Base-by-base conservation (phyloP, 495 filamentous ascomycete species). In the Apiosordaria backusii region DNA sequence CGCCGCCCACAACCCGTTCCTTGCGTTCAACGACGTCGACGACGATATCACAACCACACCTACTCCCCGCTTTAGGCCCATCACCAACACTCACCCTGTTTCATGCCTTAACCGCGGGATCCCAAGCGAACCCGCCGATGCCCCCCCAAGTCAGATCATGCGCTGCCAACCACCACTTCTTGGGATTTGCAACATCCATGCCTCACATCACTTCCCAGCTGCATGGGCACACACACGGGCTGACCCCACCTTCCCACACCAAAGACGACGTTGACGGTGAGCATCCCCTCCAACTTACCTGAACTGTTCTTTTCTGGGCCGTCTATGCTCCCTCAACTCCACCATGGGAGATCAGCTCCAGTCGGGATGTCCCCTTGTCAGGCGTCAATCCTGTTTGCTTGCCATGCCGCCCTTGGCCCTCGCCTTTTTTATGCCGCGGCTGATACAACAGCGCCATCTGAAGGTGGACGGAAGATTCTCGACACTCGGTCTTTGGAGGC, bases 151-250 rank as follows among this genome's bases (percentile, higher is more conserved):
- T 52, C 57, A 27, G 5, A 21, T 57, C 57, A 68, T 61, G 66
- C 61, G 26, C 7, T 27, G 45, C 53, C 53, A 53, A 25, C 52
- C n/a, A 55, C 52, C 52, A 55, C n/a, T 21, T 22, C n/a, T 55
- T 55, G 9, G 22, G 52, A 55, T 55, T n/a, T 55, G 10, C 22
- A 19, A 60, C 19, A 65, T 55, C 66, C 62, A 25, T 64, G 66
- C 54, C 59, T 68, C 62, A 29, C 63, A 59, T 69, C 63, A 54
- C 40, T 65, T 19, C 25, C 59, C 57, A 40, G 13, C 55, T 9
- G 13, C 62, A 61, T 64, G 52, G 52, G 18, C 22, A 23, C n/a
- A 55, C n/a, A 55, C 52, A 55, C 21, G 63, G 62, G 57, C 58
- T 67, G 60, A 9, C 52, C 61, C 60, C 67, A 58, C 62, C 13